Evolutionary conservation across 78 protist species (phyloP), one percentile per base, ranked within the genome.

Genomic region (Emiliania huxleyi): DNA sequence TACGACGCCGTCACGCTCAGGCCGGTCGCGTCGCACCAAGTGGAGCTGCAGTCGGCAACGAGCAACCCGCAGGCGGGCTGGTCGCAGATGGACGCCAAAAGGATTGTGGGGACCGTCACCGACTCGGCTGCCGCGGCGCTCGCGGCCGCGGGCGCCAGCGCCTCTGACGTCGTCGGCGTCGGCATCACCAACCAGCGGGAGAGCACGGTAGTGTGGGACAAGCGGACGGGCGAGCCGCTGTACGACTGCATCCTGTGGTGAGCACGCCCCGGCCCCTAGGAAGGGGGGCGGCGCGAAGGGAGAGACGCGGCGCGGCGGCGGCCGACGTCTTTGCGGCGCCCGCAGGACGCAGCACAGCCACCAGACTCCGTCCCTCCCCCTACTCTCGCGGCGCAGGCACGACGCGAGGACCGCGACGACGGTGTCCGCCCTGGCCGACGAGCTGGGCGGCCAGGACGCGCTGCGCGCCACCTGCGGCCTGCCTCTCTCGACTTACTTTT

Each of bases 151-250:
- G 69, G 83, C 23, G 46, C 35, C 29, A 25, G 0, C 35, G n/a
- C 83, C 48, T 2, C 0, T 11, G 55, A 73, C 38, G 19, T 92
- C 73, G 62, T 23, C 23, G 49, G 91, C 12, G 40, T 96, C 52
- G 97, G 97, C 42, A 83, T 96, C n/a, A 96, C 97, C 43, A 96
- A 96, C 88, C 97, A 96, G 77, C 93, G 97, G 2, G 97, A 96
- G 91, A 94, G 96, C 26, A 91, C 94, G 2, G 77, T 97, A 0
- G 98, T 95, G 52, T 98, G 99, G 99, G 99, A 98, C 91, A 48
- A 73, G 45, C 1, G 5, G 33, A 99, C 99, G 6, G 99, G 98
- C 1, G 43, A 89, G 87, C 99, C 99, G 3, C 93, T 98, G 37
- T 75, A 95, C 90, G 87, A 97, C 62, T 98, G 99, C 0, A 93